Evolutionary conservation across 805 yeast species (phyloP).

Genomic region (Yarrowia keelungensis): DNA sequence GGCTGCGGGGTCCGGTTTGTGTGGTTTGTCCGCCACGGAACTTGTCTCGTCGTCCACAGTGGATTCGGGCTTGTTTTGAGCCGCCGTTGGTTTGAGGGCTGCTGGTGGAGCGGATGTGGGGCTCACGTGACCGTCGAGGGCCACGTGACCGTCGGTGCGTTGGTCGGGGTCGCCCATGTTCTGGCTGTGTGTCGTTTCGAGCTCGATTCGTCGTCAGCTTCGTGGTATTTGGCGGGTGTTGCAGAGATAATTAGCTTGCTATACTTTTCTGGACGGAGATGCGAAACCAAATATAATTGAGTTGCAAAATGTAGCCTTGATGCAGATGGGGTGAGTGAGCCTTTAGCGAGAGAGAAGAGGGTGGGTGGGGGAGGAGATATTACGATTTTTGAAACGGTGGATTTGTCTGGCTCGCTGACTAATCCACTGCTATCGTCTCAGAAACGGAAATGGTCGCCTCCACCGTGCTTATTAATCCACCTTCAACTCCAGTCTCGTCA

Average conservation of each 20-base stretch:
- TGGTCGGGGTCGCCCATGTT: constrained; percentile 13
- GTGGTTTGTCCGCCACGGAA: too few species aligned
- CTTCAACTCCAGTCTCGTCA: too few species aligned
- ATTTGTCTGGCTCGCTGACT: too few species aligned
- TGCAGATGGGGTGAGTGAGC: neutral
- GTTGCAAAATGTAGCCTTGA: constrained; percentile 1
- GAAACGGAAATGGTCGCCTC: too few species aligned
- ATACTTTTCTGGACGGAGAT: neutral
- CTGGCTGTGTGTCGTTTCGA: neutral
- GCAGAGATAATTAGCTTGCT: constrained; percentile 13
- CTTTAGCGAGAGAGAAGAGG: neutral
- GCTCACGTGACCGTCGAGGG: neutral
- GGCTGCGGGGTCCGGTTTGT: too few species aligned
- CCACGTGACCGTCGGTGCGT: neutral
- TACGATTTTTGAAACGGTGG: too few species aligned
- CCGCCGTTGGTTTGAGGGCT: too few species aligned
- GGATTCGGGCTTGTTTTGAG: too few species aligned
- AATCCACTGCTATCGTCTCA: too few species aligned
- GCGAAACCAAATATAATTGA: constrained; percentile 9
- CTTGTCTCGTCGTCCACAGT: too few species aligned
- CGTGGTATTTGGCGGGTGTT: neutral
- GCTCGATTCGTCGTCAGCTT: too few species aligned
- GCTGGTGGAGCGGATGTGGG: neutral
- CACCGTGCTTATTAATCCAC: too few species aligned
- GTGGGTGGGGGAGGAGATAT: neutral